Percentiles rank a stretch among this genome's conserved stretches.
Conservation (phyloP, 164 flowering plant species). For the Dillenia turbinata region DNA sequence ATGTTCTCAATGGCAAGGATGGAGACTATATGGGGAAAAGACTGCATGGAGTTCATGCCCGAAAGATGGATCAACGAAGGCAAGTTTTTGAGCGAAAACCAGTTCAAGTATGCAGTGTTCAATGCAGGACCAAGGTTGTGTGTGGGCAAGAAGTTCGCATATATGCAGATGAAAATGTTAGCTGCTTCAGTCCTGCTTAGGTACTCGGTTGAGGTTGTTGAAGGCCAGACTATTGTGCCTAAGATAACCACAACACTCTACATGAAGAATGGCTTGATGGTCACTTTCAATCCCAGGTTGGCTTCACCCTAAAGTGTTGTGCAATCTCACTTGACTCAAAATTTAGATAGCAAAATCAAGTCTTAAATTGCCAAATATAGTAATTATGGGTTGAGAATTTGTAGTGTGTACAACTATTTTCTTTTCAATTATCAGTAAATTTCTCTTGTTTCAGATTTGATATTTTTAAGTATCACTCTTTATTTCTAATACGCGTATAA, state of each 20-base stretch:
- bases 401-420: too few relatives aligned
- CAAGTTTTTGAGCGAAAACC: slow-evolving; percentile 29
- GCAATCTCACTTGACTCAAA: background rate
- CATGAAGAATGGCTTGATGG: slow-evolving; percentile 53
- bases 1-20: slow-evolving; percentile 43
- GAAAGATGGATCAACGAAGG: slow-evolving; percentile 63
- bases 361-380: too few relatives aligned
- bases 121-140: slow-evolving; percentile 65
- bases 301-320: background rate
- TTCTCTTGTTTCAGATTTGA: too few relatives aligned
- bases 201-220: slow-evolving; percentile 36
- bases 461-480: too few relatives aligned
- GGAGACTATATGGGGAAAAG: slow-evolving; percentile 55
- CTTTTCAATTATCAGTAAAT: too few relatives aligned
- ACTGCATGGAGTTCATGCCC: slow-evolving; percentile 52
- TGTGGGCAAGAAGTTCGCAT: slow-evolving; percentile 60
- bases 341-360: too few relatives aligned
- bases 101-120: slow-evolving; percentile 48
- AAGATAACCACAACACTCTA: slow-evolving; percentile 51
- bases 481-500: too few relatives aligned
- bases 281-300: slow-evolving; percentile 27
- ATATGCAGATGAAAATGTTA: slow-evolving; percentile 65
- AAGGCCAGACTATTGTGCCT: slow-evolving; percentile 33
- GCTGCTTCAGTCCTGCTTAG: slow-evolving; percentile 49
- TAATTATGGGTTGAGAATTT: too few relatives aligned